These are phyloP conservation scores for Daldinia sp. DNA, from an alignment of 2,329 filamentous ascomycete genomes.

Conservation along the genomic window DNA sequence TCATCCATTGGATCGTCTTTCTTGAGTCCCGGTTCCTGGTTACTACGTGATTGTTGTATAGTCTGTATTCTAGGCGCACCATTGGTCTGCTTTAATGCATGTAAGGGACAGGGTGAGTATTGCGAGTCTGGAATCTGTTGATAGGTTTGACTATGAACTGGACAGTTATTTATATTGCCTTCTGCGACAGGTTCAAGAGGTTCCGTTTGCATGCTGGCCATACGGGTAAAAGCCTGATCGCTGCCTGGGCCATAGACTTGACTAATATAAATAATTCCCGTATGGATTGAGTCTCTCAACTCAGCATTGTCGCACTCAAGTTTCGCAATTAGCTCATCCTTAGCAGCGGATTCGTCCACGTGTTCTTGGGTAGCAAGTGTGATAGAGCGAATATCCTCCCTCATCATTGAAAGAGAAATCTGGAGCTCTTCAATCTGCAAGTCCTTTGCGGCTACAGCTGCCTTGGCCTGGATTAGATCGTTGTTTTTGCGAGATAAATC, in stretches of 20 bases:
- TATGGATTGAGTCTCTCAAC: slow-evolving; percentile 17
- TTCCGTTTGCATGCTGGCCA: neutral
- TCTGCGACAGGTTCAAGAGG: neutral
- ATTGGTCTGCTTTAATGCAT: neutral
- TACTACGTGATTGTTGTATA: neutral
- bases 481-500: slow-evolving; percentile 8
- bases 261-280: slow-evolving; percentile 7
- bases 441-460: slow-evolving; percentile 8
- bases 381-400: neutral
- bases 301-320: slow-evolving; percentile 9
- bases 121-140: neutral
- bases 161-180: neutral
- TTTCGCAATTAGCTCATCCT: slow-evolving; percentile 5
- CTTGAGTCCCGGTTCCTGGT: neutral
- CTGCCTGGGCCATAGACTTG: slow-evolving; percentile 12
- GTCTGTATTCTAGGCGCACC: neutral
- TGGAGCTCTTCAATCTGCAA: slow-evolving; percentile 1
- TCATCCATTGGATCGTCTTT: neutral
- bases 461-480: slow-evolving; percentile 13
- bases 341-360: neutral
- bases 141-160: neutral
- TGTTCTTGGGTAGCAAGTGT: neutral
- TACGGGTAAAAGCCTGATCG: slow-evolving; percentile 1
- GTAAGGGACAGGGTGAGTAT: neutral
- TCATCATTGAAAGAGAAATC: neutral